Percentiles rank a stretch among this genome's conserved stretches.
phyloP scores from a whole-genome alignment of 78 protist species.

The Isochrysis galbana region DNA sequence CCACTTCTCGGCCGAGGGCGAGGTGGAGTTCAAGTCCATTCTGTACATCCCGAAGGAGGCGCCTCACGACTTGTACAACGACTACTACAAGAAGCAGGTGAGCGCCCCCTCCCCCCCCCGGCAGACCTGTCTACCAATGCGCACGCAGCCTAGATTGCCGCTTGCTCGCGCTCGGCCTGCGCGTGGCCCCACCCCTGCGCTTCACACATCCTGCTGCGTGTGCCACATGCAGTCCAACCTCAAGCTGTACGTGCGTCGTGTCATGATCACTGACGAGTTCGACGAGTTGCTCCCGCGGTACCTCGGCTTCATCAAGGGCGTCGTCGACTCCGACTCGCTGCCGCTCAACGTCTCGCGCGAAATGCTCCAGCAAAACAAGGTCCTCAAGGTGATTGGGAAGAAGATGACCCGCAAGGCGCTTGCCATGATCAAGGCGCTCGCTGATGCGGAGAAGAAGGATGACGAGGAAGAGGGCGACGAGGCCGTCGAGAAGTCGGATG shows the following conservation, averaged over 20 bases:
- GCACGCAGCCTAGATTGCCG: no score
- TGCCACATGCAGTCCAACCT: constrained; percentile 62
- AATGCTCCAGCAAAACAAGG: constrained; percentile 68
- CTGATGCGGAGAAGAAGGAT: constrained; percentile 57
- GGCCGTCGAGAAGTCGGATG: constrained; percentile 32
- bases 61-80: constrained; percentile 72
- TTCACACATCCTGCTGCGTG: neutral
- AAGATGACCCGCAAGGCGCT: constrained; percentile 90
- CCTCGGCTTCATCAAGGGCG: constrained; percentile 92
- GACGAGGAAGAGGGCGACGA: constrained; percentile 48
- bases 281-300: constrained; percentile 93
- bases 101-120: no score
- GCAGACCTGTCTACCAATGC: no score
- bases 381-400: constrained; percentile 78
- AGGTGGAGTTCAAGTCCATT: constrained; percentile 85
- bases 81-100: no score
- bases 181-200: neutral
- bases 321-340: constrained; percentile 97
- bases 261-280: constrained; percentile 88
- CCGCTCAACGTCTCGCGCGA: constrained; percentile 99
- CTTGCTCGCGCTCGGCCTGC: no score
- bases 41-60: constrained; percentile 92
- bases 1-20: constrained; percentile 93
- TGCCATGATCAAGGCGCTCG: constrained; percentile 72
- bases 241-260: constrained; percentile 96